phyloP scores from a whole-genome alignment of 768 basidiomycete species.

The Tylopilus sp. region DNA sequence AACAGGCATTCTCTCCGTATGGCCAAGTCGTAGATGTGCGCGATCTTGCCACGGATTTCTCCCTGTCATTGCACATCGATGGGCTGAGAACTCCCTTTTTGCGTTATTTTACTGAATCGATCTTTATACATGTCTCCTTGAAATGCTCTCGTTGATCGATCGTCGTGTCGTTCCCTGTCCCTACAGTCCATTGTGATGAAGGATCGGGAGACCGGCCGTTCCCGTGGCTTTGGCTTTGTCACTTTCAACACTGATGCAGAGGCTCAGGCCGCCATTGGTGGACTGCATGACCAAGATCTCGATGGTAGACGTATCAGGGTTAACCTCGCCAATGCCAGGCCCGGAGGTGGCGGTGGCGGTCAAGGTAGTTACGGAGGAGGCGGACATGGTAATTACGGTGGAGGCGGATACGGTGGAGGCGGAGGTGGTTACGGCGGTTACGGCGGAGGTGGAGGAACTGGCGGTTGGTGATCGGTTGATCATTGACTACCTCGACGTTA shows the following conservation, averaged over 20 bases:
- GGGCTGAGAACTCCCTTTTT: slow-evolving; percentile 27
- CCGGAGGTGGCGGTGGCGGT: slow-evolving; percentile 28
- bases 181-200: slow-evolving; percentile 35
- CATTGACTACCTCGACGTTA: neutral
- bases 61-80: slow-evolving; percentile 30
- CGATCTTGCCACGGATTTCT: slow-evolving; percentile 31
- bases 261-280: slow-evolving; percentile 44
- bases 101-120: slow-evolving; percentile 25
- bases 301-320: slow-evolving; percentile 55
- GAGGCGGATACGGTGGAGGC: neutral
- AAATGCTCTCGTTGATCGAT: slow-evolving; percentile 4
- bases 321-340: slow-evolving; percentile 36
- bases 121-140: slow-evolving; percentile 22
- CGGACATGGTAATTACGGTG: neutral
- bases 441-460: slow-evolving; percentile 2
- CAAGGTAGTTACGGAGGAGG: slow-evolving; percentile 10
- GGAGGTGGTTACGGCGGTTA: neutral
- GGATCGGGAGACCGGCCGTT: slow-evolving; percentile 57
- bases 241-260: slow-evolving; percentile 32
- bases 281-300: slow-evolving; percentile 49
- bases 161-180: slow-evolving; percentile 5
- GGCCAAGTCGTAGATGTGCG: slow-evolving; percentile 52
- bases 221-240: slow-evolving; percentile 58
- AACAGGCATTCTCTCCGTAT: slow-evolving; percentile 41
- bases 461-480: slow-evolving; percentile 12